Evolutionary conservation across 2,329 filamentous ascomycete species (phyloP), one percentile per base, ranked within the genome.

Genomic region (Colletotrichum sansevieriae): DNA sequence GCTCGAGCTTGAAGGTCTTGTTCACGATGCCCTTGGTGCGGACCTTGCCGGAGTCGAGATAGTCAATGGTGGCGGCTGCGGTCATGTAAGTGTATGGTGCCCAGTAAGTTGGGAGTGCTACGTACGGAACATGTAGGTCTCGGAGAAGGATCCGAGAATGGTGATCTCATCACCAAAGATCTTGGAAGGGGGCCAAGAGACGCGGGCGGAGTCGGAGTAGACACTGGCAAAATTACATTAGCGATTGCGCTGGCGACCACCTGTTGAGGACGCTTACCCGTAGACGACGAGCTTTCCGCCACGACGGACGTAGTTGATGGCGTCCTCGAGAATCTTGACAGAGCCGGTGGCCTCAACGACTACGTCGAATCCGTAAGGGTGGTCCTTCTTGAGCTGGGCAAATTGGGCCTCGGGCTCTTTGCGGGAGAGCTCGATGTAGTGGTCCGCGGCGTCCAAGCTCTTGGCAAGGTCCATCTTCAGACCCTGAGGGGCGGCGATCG

Each of bases 231-330:
- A 8, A 15, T n/a, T 9, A 12, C 12, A 29, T 70, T 46, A 71
- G 71, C 25, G 15, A 22, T 13, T 51, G 4, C 10, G 4, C 6
- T 3, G 18, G 9, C n/a, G 2, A 8, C 10, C 5, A 46, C 2
- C 3, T 12, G 2, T 15, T 22, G 6, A 3, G 12, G 18, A 64
- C 29, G 29, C 74, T 20, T 69, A 79, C 78, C 79, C 91, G 72
- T 92, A 93, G 69, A 91, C 89, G 49, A 92, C 88, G 37, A 93
- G 82, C 77, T 91, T 92, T 64, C 91, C 91, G 47, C 91, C 91
- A 59, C 90, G 86, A 54, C 90, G 88, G 72, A 91, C 89, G 76
- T 91, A 93, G 79, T 92, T 84, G 77, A 93, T 91, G 33, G 90
- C 83, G 74, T 90, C 87, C 76, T 93, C 90, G 3, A 93, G 84